A percentile compares a stretch with the other conserved stretches of the same genome.
Evolutionary conservation across 2,329 filamentous ascomycete species (phyloP).

Genomic region (Septoria petroselini): DNA sequence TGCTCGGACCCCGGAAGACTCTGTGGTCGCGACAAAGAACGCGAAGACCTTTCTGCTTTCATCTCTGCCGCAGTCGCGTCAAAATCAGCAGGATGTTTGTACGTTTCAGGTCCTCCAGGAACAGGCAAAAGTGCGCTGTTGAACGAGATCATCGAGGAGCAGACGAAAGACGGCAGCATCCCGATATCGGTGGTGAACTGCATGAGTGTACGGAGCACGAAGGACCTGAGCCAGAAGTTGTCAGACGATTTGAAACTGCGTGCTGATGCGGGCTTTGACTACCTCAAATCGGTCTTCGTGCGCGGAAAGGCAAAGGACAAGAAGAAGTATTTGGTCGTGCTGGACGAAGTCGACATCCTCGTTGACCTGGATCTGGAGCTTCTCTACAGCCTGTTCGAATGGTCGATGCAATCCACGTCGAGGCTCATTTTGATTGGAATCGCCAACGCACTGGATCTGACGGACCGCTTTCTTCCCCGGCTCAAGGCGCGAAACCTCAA

Average conservation of each 20-base stretch:
- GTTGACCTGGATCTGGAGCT: conserved; percentile 84
- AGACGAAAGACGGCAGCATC: conserved; percentile 53
- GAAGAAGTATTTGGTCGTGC: conserved; percentile 71
- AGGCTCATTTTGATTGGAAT: conserved; percentile 84
- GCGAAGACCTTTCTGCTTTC: conserved; percentile 65
- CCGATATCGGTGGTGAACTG: conserved; percentile 85
- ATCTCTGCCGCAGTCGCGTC: conserved; percentile 61
- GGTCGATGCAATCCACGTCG: conserved; percentile 80
- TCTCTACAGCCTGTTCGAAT: conserved; percentile 92
- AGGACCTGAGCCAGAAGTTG: conserved; percentile 78
- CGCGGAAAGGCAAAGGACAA: conserved; percentile 53
- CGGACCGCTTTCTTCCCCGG: conserved; percentile 88
- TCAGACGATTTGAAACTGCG: conserved; percentile 65
- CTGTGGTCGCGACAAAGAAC: conserved; percentile 71
- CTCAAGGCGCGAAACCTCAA: conserved; percentile 90
- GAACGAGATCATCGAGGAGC: conserved; percentile 67
- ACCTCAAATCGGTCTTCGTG: conserved; percentile 69
- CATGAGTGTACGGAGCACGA: conserved; percentile 89
- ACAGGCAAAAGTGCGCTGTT: conserved; percentile 97
- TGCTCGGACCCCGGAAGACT: conserved; percentile 71
- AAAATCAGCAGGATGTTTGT: conserved; percentile 73
- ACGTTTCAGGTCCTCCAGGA: conserved; percentile 91
- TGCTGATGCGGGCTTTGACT: conserved; percentile 62
- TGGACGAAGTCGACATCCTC: conserved; percentile 95
- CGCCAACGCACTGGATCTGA: conserved; percentile 92